Percentiles rank a stretch among this genome's conserved stretches.
phyloP scores from a whole-genome alignment of 768 basidiomycete genomes.

The Boletus pseudopeckii region DNA sequence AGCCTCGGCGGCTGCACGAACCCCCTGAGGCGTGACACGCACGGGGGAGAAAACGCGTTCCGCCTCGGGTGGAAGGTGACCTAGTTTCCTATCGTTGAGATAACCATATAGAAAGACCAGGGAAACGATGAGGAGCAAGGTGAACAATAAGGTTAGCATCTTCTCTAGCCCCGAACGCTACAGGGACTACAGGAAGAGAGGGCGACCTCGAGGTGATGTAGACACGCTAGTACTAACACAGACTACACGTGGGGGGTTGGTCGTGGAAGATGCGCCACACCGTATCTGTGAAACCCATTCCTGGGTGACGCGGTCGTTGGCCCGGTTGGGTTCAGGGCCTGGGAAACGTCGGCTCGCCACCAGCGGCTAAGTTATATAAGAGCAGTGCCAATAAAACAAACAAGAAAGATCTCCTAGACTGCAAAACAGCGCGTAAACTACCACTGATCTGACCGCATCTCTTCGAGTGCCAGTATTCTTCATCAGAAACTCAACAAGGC shows the following conservation, averaged over 20 bases:
- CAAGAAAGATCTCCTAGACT: no score
- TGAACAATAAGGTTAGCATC: constrained; percentile 18
- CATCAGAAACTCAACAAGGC: not conserved
- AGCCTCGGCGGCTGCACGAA: constrained; percentile 36
- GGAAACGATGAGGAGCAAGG: constrained; percentile 1
- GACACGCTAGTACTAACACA: not conserved
- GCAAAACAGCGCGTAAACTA: no score
- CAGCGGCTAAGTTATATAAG: no score
- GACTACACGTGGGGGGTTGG: not conserved
- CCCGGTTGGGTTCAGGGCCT: no score
- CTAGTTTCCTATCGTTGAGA: constrained; percentile 54
- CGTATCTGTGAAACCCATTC: no score
- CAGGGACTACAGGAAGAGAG: not conserved
- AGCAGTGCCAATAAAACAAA: no score
- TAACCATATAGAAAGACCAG: constrained; percentile 37
- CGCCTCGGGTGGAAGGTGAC: constrained; percentile 46
- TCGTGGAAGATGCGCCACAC: not conserved
- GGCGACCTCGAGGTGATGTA: not conserved
- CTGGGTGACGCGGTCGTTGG: no score
- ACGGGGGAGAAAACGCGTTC: constrained; percentile 45
- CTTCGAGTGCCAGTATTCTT: not conserved
- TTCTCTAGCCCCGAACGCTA: not conserved
- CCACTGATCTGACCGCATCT: not conserved
- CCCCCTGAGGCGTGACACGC: constrained; percentile 45
- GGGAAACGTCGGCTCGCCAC: no score